A percentile compares a stretch with the other conserved stretches of the same genome.
These are phyloP conservation scores for Trichoderma polysporum DNA, from an alignment of 2,329 filamentous ascomycete genomes.

Conservation along the genomic window DNA sequence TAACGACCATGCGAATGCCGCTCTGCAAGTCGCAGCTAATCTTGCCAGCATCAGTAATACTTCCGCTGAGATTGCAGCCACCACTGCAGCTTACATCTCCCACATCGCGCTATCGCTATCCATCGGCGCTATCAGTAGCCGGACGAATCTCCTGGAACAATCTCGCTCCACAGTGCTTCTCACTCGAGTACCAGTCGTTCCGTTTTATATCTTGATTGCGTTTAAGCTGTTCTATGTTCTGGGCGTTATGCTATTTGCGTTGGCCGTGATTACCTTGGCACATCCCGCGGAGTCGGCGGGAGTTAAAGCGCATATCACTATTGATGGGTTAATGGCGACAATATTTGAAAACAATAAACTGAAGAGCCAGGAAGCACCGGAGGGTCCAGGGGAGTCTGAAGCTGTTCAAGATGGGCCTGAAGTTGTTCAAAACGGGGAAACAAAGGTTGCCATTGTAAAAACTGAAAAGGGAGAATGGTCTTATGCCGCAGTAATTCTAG, in stretches of 20 bases:
- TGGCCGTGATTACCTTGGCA: background rate
- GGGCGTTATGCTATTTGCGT: background rate
- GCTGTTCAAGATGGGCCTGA: too few species aligned
- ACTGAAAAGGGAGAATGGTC: background rate
- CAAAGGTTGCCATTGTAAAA: background rate
- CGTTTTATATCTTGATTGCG: background rate
- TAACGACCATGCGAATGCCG: background rate
- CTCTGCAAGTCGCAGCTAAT: background rate
- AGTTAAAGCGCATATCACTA: background rate
- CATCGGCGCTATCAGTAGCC: background rate
- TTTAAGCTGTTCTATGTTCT: background rate
- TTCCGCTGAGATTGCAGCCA: background rate
- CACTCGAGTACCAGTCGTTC: background rate
- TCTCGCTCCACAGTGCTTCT: background rate
- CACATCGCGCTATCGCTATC: background rate
- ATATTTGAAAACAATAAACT: background rate
- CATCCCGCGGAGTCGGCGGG: background rate
- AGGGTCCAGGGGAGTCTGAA: background rate
- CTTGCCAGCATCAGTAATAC: background rate
- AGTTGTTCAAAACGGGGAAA: background rate
- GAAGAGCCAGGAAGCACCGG: background rate
- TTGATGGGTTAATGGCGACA: background rate
- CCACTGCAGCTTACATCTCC: background rate
- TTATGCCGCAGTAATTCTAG: background rate
- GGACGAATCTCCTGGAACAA: background rate